phyloP scores from a whole-genome alignment of 208 protist genomes.

The Acanthamoeba sp. region DNA sequence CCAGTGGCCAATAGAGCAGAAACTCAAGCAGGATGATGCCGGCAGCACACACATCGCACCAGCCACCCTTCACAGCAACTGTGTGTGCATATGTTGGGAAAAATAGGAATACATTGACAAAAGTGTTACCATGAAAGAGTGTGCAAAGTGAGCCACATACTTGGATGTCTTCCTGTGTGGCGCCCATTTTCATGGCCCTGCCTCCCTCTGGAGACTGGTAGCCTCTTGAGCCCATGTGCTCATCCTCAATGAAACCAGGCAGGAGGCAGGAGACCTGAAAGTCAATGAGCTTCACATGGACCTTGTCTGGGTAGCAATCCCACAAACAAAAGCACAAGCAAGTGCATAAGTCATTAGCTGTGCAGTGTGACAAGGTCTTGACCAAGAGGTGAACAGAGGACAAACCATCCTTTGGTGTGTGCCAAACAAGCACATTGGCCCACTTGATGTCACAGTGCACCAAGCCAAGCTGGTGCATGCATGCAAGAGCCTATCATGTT shows the following conservation, averaged over 20 bases:
- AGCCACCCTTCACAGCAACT: background rate
- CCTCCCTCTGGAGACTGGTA: background rate
- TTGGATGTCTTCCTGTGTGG: background rate
- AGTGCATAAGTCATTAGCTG: too few species aligned
- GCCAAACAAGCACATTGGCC: background rate
- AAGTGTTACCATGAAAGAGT: background rate
- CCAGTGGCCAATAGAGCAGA: background rate
- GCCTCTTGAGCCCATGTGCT: background rate
- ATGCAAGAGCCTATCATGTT: background rate
- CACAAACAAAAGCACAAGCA: background rate
- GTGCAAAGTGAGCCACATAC: background rate
- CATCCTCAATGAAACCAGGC: background rate
- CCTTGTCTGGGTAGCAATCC: background rate
- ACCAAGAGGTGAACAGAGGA: too few species aligned
- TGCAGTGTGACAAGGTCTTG: too few species aligned
- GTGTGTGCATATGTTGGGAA: too few species aligned
- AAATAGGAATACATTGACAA: background rate
- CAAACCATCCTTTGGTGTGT: background rate
- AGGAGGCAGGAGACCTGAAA: background rate
- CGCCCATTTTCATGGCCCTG: background rate
- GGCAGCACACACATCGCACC: background rate
- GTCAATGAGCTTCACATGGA: background rate
- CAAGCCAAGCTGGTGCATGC: background rate
- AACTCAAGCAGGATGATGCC: slow-evolving; percentile 1
- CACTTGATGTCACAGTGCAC: background rate